Evolutionary conservation across 2,329 filamentous ascomycete species (phyloP).

Genomic region (Exserohilum turcica): DNA sequence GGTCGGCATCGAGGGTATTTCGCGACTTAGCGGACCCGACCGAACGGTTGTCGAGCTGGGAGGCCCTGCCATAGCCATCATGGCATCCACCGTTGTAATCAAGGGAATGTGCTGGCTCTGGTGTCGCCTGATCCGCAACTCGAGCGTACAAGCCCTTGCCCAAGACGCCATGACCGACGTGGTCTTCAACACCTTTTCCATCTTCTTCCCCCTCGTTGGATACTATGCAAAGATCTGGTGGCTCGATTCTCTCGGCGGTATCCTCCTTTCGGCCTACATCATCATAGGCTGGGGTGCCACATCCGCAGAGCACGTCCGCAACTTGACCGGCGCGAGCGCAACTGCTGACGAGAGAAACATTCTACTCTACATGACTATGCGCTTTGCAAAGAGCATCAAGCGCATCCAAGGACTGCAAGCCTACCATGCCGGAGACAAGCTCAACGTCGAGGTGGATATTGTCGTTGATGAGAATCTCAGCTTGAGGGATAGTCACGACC

Average conservation of each 20-base stretch:
- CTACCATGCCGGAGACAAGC: slow-evolving; percentile 83
- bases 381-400: slow-evolving; percentile 85
- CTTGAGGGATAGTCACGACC: slow-evolving; percentile 79
- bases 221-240: slow-evolving; percentile 81
- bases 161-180: slow-evolving; percentile 75
- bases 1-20: slow-evolving; percentile 72
- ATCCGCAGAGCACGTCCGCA: slow-evolving; percentile 76
- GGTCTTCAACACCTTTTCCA: slow-evolving; percentile 88
- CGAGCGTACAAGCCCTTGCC: slow-evolving; percentile 79
- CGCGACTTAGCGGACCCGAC: slow-evolving; percentile 64
- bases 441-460: slow-evolving; percentile 83
- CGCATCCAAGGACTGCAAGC: slow-evolving; percentile 85
- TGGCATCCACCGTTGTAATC: slow-evolving; percentile 79
- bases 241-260: slow-evolving; percentile 79
- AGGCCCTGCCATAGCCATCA: slow-evolving; percentile 74
- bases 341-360: slow-evolving; percentile 83
- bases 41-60: slow-evolving; percentile 75
- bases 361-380: slow-evolving; percentile 88
- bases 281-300: slow-evolving; percentile 80
- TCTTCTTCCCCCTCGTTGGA: slow-evolving; percentile 82
- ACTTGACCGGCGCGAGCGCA: slow-evolving; percentile 78
- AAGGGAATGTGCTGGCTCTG: slow-evolving; percentile 85
- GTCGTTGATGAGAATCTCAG: slow-evolving; percentile 77
- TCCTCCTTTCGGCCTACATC: slow-evolving; percentile 77
- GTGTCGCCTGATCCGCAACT: slow-evolving; percentile 85